phyloP scores from a whole-genome alignment of 139 green algal genomes.

The Trebouxia sp. region DNA sequence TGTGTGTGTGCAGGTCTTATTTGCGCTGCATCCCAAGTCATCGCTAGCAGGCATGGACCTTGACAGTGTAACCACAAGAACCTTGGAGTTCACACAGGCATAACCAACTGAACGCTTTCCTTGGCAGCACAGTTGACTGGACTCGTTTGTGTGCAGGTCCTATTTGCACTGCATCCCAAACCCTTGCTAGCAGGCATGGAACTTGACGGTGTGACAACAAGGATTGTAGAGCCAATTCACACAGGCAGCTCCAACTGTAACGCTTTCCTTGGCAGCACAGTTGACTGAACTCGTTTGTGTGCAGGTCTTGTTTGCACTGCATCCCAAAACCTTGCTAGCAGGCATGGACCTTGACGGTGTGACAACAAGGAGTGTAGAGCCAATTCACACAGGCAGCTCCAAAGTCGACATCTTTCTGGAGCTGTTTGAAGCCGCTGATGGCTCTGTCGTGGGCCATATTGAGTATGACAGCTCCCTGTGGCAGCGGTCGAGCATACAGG shows the following conservation, averaged over 20 bases:
- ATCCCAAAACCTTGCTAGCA: not conserved
- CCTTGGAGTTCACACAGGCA: not conserved
- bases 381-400: constrained; percentile 20
- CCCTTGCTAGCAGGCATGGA: constrained; percentile 7
- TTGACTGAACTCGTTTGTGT: too few relatives aligned
- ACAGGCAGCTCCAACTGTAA: constrained; percentile 25
- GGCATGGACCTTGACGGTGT: constrained; percentile 11
- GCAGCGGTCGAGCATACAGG: not conserved
- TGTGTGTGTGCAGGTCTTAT: too few relatives aligned
- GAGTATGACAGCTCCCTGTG: constrained; percentile 19
- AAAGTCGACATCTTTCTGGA: constrained; percentile 25
- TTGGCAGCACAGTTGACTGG: not conserved
- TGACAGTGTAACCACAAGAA: not conserved
- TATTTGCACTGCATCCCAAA: constrained; percentile 11
- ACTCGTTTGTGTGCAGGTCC: not conserved
- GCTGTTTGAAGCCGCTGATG: not conserved
- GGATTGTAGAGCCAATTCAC: constrained; percentile 12
- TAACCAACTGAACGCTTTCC: not conserved
- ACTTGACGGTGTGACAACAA: not conserved
- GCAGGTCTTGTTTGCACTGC: too few relatives aligned
- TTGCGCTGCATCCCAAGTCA: constrained; percentile 9
- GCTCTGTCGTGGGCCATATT: not conserved
- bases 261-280: too few relatives aligned
- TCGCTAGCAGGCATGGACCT: constrained; percentile 7
- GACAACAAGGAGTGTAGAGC: constrained; percentile 11